Conservation (phyloP, 2,329 filamentous ascomycete species). For the Aphanocladium album region DNA sequence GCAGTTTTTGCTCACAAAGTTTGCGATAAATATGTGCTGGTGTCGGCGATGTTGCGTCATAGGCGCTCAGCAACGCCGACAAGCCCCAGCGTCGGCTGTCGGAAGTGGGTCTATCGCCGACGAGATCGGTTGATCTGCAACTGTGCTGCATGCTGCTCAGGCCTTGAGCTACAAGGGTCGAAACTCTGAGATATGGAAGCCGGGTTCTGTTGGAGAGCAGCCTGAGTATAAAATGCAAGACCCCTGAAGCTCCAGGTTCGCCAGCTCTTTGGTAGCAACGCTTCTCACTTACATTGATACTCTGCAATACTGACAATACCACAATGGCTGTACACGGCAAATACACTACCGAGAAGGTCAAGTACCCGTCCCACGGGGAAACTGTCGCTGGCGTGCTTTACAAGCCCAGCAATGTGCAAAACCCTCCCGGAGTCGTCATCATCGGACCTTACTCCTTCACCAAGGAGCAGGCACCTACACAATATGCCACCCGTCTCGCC, state of each 20-base stretch:
- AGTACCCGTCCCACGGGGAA: slow-evolving; percentile 24
- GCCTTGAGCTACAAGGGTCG: neutral
- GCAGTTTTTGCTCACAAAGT: neutral
- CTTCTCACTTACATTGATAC: neutral
- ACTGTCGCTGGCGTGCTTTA: slow-evolving; percentile 19
- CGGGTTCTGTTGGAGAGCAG: neutral
- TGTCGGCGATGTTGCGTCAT: neutral
- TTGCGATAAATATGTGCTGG: neutral
- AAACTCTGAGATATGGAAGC: neutral
- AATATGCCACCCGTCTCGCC: slow-evolving; percentile 26
- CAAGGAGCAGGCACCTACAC: slow-evolving; percentile 26
- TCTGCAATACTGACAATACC: neutral
- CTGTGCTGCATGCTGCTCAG: neutral
- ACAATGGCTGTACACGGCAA: slow-evolving; percentile 22
- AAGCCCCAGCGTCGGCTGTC: neutral
- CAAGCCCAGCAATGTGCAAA: slow-evolving; percentile 18
- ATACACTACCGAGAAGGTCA: slow-evolving; percentile 23
- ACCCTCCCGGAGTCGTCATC: slow-evolving; percentile 26
- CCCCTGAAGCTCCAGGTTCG: neutral
- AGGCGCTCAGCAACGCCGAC: neutral
- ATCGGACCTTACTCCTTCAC: slow-evolving; percentile 23
- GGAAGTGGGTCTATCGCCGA: neutral
- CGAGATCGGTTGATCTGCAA: neutral
- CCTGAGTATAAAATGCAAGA: neutral
- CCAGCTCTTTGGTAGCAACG: too few species aligned